Base-by-base conservation (phyloP, 805 yeast genomes). In the Cyberlindnera xylosilytica region DNA sequence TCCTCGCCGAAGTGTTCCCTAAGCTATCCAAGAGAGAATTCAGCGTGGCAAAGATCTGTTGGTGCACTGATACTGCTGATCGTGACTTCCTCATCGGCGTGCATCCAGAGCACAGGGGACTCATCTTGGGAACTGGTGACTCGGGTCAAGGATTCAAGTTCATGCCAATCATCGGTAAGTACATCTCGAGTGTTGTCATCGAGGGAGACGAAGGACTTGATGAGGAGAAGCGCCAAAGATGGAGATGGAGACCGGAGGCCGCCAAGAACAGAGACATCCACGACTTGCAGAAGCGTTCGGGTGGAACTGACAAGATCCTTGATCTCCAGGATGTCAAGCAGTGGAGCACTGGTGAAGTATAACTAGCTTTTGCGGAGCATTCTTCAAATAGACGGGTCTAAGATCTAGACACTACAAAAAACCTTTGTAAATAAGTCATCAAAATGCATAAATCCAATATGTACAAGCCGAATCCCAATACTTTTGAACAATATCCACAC, bases 51-150 rank as follows among this genome's bases (percentile, higher is more conserved):
- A 61, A 58, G 43, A 54, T 63, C 27, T 64, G 69, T 38, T 65
- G 69, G 69, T 62, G 67, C 38, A 63, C 72, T 1, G 69, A 63
- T 38, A 58, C 68, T 2, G 57, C 62, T 8, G 67, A 63, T 34
- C 53, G 68, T 28, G 53, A 58, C 35, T 62, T 63, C 45, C 47
- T 63, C 13, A 50, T 63, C 29, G 53, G 61, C 32, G 54, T 54
- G 7, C 65, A 62, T 38, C 67, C 67, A 22, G 51, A 58, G 2
- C 56, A 52, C 19, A 40, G 46, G 26, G 53, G 56, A 0, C 37
- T 64, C 30, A 41, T 62, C 23, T 36, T 65, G 16, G 67, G 61
- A 12, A 60, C 69, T 26, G 70, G 70, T 34, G 70, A 64, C 32
- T 63, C 68, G 6, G 69, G 70, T 1, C 59, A 62, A 34, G 67